Conservation (phyloP, 2,329 filamentous ascomycete species). For the Diaporthe nobilis region DNA sequence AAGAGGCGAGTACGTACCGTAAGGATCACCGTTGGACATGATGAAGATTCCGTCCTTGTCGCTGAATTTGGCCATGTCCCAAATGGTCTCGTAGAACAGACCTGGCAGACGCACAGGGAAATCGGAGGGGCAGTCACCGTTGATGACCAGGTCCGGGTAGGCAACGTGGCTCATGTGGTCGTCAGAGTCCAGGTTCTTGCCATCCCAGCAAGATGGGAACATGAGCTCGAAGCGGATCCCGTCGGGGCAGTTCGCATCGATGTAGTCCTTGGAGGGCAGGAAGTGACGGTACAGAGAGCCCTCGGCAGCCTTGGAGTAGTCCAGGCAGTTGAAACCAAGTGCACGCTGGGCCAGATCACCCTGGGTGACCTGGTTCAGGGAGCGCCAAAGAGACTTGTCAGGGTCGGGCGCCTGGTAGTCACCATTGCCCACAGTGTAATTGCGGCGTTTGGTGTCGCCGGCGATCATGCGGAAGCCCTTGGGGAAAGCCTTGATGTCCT, state of each 20-base stretch:
- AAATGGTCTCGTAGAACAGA: conserved; percentile 90
- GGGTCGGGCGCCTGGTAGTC: conserved; percentile 76
- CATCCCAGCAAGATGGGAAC: conserved; percentile 94
- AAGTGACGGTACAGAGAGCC: conserved; percentile 85
- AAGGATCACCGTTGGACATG: conserved; percentile 82
- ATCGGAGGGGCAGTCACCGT: conserved; percentile 79
- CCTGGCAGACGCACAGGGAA: conserved; percentile 79
- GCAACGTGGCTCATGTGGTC: conserved; percentile 79
- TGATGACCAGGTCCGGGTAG: conserved; percentile 83
- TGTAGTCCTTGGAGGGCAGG: conserved; percentile 82
- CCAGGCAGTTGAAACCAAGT: conserved; percentile 94
- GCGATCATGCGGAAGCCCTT: conserved; percentile 85
- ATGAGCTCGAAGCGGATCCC: conserved; percentile 87
- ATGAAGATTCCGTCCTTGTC: conserved; percentile 78
- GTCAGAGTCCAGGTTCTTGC: conserved; percentile 68
- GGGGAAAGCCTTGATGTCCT: conserved; percentile 79
- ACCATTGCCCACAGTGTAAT: conserved; percentile 78
- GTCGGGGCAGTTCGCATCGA: conserved; percentile 86
- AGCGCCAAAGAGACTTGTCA: conserved; percentile 78
- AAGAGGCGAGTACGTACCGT: conserved; percentile 63
- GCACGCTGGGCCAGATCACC: conserved; percentile 82
- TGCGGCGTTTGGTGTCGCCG: conserved; percentile 77
- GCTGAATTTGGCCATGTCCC: conserved; percentile 77
- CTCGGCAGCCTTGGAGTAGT: conserved; percentile 79
- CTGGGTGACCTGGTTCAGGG: conserved; percentile 75